Percentiles rank a stretch among this genome's conserved stretches.
Conservation (phyloP, 495 filamentous ascomycete genomes). For the Xylaria bambusicola region DNA sequence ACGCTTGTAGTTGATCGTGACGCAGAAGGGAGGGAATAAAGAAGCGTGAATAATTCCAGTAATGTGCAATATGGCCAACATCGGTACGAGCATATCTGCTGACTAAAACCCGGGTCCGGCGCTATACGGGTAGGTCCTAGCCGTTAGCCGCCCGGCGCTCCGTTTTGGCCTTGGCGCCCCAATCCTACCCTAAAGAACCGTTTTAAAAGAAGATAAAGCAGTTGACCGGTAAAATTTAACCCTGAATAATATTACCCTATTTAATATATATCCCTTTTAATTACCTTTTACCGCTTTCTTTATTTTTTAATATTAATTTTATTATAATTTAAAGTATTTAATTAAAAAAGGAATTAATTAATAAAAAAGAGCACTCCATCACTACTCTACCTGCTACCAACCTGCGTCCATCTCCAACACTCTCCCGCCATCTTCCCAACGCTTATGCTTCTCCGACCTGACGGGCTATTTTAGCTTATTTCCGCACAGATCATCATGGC, state of each 20-base stretch:
- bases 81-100: constrained; percentile 6
- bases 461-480: too few species aligned
- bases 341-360: not conserved
- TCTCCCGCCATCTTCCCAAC: too few species aligned
- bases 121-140: constrained; percentile 5
- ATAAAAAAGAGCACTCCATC: not conserved
- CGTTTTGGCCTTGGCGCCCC: constrained; percentile 7
- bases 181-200: not conserved
- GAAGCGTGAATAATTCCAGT: too few species aligned
- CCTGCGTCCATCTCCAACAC: too few species aligned
- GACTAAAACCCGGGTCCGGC: constrained; percentile 8
- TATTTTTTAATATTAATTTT: not conserved
- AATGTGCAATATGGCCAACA: constrained; percentile 2
- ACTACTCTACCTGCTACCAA: too few species aligned
- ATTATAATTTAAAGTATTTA: not conserved
- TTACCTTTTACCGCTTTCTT: not conserved
- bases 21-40: too few species aligned
- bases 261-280: not conserved
- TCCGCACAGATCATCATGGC: too few species aligned
- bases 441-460: too few species aligned
- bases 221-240: not conserved
- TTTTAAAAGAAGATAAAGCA: constrained; percentile 1
- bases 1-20: too few species aligned
- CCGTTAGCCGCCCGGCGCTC: constrained; percentile 1
- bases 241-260: not conserved